Conservation (phyloP, 2,329 filamentous ascomycete genomes). For the Curvularia spicifera region DNA sequence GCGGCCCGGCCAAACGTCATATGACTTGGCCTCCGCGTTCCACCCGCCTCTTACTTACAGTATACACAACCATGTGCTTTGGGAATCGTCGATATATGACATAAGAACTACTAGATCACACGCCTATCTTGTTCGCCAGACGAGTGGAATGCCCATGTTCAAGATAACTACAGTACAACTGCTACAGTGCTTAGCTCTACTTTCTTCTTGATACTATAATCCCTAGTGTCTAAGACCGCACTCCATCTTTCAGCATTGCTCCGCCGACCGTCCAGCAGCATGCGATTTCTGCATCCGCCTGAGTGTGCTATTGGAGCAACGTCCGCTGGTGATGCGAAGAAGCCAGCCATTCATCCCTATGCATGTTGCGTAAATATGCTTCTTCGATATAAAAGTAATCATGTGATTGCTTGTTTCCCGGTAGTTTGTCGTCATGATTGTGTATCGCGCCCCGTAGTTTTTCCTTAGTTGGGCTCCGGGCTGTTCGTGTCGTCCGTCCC, state of each 20-base stretch:
- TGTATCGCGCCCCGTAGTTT: neutral
- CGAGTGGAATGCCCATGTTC: neutral
- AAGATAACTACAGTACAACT: neutral
- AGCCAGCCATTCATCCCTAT: conserved; percentile 4
- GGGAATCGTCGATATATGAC: neutral
- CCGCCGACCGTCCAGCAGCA: neutral
- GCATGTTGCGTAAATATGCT: neutral
- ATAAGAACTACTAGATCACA: neutral
- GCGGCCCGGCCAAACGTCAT: conserved; percentile 32
- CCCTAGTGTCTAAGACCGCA: neutral
- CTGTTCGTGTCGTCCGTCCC: neutral
- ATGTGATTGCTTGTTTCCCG: neutral
- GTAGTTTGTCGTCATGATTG: neutral
- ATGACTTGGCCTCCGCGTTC: conserved; percentile 10
- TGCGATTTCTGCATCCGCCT: neutral
- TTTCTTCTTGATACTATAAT: neutral
- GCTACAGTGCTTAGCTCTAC: conserved; percentile 1
- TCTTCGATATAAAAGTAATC: neutral
- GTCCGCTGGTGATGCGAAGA: neutral
- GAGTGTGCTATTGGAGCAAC: neutral
- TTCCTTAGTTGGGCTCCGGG: neutral
- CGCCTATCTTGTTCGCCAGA: neutral
- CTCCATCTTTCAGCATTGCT: neutral
- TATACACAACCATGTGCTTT: neutral
- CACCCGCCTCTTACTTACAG: neutral